phyloP scores from a whole-genome alignment of 1,284 basidiomycete genomes.

The Laetiporus sulphureus region DNA sequence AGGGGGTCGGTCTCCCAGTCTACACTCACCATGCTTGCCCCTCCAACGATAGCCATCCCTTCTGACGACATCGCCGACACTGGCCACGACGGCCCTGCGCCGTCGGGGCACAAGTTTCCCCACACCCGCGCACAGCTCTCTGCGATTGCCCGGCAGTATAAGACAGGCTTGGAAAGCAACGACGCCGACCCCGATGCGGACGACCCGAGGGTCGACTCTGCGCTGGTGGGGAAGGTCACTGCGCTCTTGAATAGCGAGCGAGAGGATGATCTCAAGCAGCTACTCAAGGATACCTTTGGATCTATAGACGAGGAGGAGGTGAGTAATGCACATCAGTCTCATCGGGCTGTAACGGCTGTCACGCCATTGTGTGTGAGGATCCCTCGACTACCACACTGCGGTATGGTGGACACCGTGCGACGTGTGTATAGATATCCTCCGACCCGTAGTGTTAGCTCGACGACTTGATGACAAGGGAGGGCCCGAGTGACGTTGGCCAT shows the following conservation, averaged over 20 bases:
- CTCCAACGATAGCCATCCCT: slow-evolving; percentile 17
- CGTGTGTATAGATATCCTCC: too few species aligned
- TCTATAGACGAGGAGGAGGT: slow-evolving; percentile 73
- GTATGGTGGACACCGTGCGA: too few species aligned
- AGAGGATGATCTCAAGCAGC: slow-evolving; percentile 76
- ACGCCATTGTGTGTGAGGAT: too few species aligned
- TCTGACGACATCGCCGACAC: slow-evolving; percentile 17
- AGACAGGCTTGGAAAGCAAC: slow-evolving; percentile 25
- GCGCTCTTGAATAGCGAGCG: slow-evolving; percentile 71
- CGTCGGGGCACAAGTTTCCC: slow-evolving; percentile 61
- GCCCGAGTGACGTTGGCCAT: too few species aligned
- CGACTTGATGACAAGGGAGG: too few species aligned
- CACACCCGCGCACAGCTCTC: slow-evolving; percentile 75
- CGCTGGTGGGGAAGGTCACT: slow-evolving; percentile 65
- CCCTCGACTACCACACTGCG: too few species aligned
- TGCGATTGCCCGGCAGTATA: slow-evolving; percentile 65
- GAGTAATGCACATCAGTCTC: too few species aligned
- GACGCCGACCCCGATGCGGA: slow-evolving; percentile 44
- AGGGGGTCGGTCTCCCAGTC: slow-evolving; percentile 4
- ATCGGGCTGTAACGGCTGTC: too few species aligned
- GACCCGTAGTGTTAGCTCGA: too few species aligned
- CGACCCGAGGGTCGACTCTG: slow-evolving; percentile 46
- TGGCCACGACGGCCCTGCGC: slow-evolving; percentile 12
- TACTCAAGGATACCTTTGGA: slow-evolving; percentile 63
- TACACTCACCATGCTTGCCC: slow-evolving; percentile 12